Base-by-base conservation (phyloP, 257 asterid species). In the Salvia miltiorrhiza region DNA sequence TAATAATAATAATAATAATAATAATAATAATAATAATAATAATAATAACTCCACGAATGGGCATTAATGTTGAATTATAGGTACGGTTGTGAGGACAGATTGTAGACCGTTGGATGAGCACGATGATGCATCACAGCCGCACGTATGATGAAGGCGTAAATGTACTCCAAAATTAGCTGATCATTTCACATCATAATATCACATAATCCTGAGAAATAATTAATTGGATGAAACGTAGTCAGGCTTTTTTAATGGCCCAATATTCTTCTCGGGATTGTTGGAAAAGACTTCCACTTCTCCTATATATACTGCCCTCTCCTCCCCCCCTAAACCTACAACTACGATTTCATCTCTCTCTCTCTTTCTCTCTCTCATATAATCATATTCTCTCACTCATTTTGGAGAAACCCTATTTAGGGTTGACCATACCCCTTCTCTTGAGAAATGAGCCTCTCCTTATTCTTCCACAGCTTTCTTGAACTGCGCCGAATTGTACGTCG, bases 381-480 rank as follows among this genome's bases (percentile, higher is more conserved):
- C 14, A 4, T 20, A 28, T 11, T 3, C 43, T 8, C 12, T 37
- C 67, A 19, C 7, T 65, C 26, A 14, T 48, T 37, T 52, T 50
- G 14, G 21, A 10, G 26, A 74, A 86, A 84, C 84, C 88, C 86
- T 80, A 73, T 44, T 21, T 79, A 83, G 89, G 86, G 72, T 24
- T 64, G 30, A 44, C 30, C 45, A 3, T 14, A 50, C 85, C 23
- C 9, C 53, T 19, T 7, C 47, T 10, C 24, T 8, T 8, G 48
- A 39, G 33, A 68, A 30, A 79, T 87, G 96, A 72, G 73, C 62
- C 93, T 84, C 84, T 79, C 76, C 84, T 80, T 91, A 69, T 77
- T 81, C 74, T 89, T 89, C 97, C 97, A 91, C 97, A 85, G 97
- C 96, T 91, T 91, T 91, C 97, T 92, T 88, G 93, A 89, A 92